Conservation (phyloP, 2,329 filamentous ascomycete genomes). For the Didymellaceae sp. region DNA sequence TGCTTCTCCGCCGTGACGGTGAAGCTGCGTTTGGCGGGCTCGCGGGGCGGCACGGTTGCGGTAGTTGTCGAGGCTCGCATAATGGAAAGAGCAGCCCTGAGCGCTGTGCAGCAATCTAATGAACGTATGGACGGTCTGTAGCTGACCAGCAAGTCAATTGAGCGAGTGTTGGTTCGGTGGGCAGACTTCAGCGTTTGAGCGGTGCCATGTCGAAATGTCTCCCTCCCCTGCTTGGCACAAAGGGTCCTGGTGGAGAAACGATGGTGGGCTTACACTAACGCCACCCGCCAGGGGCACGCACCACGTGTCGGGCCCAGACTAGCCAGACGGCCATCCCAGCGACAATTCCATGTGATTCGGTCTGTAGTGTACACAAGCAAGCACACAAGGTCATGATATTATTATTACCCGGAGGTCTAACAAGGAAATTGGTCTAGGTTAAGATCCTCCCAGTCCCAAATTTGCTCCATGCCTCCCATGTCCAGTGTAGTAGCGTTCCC, state of each 20-base stretch:
- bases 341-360: too few species aligned
- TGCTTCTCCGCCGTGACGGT: slow-evolving; percentile 31
- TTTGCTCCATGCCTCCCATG: slow-evolving; percentile 41
- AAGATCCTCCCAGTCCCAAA: slow-evolving; percentile 42
- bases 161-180: slow-evolving; percentile 3
- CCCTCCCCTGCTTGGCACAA: slow-evolving; percentile 7
- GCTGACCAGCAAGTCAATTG: too few species aligned
- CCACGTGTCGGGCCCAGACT: background rate
- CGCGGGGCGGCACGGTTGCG: slow-evolving; percentile 35
- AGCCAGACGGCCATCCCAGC: background rate
- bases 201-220: slow-evolving; percentile 5
- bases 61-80: slow-evolving; percentile 49
- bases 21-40: slow-evolving; percentile 32
- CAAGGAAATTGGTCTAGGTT: slow-evolving; percentile 29
- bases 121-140: too few species aligned
- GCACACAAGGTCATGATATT: too few species aligned
- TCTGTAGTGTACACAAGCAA: too few species aligned
- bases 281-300: slow-evolving; percentile 16
- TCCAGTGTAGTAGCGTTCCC: slow-evolving; percentile 22
- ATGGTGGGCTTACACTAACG: slow-evolving; percentile 11
- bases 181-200: background rate
- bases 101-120: too few species aligned
- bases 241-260: slow-evolving; percentile 9
- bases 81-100: background rate
- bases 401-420: background rate